Conservation (phyloP, 192 early-diverging fungal genomes). For the Backusella mclennaniae region DNA sequence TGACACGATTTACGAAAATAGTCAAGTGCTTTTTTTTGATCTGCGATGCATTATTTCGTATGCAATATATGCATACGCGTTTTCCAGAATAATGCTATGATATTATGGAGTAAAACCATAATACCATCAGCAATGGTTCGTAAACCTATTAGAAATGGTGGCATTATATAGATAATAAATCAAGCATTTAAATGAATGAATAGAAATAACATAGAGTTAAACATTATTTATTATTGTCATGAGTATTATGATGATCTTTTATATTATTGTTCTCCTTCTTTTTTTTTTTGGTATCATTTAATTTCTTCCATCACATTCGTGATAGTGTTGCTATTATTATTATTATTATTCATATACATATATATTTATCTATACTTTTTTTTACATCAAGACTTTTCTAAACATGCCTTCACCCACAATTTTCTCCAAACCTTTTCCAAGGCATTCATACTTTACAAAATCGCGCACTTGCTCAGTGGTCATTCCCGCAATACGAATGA, state of each 20-base stretch:
- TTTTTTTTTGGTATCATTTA: neutral
- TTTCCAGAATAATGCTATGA: neutral
- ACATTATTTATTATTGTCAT: neutral
- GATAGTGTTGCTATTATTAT: neutral
- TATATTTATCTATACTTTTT: neutral
- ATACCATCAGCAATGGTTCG: neutral
- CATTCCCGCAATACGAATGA: conserved; percentile 37
- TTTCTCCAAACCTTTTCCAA: conserved; percentile 19
- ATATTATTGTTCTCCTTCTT: too few relatives aligned
- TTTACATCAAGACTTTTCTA: conserved; percentile 27
- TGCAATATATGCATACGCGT: neutral
- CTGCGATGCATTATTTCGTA: neutral
- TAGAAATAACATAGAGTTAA: neutral
- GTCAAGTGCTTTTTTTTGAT: neutral
- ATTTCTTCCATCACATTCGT: too few relatives aligned
- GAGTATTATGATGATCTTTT: neutral
- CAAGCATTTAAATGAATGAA: neutral
- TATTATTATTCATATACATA: neutral
- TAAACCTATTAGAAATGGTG: too few relatives aligned
- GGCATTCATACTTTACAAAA: conserved; percentile 37
- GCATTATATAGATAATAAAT: too few relatives aligned
- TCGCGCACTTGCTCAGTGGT: conserved; percentile 37
- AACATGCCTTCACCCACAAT: conserved; percentile 38
- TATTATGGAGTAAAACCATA: neutral
- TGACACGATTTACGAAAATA: neutral